These are phyloP conservation scores for Nakaseomyces kungkrabaensis DNA, from an alignment of 1,139 yeast genomes.

Conservation along the genomic window DNA sequence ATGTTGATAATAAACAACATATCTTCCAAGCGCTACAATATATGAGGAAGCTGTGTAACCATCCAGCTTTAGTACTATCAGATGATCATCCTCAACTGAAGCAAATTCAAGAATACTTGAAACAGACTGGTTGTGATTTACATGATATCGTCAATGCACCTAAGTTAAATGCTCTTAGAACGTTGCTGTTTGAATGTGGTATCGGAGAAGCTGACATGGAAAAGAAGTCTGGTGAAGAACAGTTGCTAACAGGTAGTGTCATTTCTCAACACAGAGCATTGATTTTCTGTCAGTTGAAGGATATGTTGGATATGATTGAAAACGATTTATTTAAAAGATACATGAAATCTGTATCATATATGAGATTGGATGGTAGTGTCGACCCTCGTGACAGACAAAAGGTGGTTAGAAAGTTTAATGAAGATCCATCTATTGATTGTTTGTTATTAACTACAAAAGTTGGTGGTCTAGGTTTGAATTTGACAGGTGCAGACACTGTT, in stretches of 20 bases:
- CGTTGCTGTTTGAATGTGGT: conserved; percentile 83
- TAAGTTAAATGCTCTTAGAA: conserved; percentile 73
- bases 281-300: conserved; percentile 92
- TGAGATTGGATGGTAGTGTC: conserved; percentile 91
- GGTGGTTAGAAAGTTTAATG: conserved; percentile 85
- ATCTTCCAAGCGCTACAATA: conserved; percentile 96
- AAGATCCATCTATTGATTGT: conserved; percentile 94
- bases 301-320: conserved; percentile 95
- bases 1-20: conserved; percentile 61
- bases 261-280: conserved; percentile 93
- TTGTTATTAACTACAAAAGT: conserved; percentile 88
- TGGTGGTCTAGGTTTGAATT: conserved; percentile 92
- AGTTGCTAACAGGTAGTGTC: conserved; percentile 47
- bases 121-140: conserved; percentile 48
- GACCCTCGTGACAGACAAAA: conserved; percentile 90
- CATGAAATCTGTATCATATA: conserved; percentile 86
- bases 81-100: conserved; percentile 75
- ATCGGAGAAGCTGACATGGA: conserved; percentile 60
- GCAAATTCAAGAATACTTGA: conserved; percentile 53
- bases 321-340: conserved; percentile 71
- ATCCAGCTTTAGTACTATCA: conserved; percentile 86
- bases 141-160: conserved; percentile 83
- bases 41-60: conserved; percentile 94
- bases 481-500: conserved; percentile 98
- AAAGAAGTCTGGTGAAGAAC: conserved; percentile 30